Evolutionary conservation across 306 rosid species (phyloP), one percentile per base, ranked within the genome.

Genomic region (Acacia confusa): DNA sequence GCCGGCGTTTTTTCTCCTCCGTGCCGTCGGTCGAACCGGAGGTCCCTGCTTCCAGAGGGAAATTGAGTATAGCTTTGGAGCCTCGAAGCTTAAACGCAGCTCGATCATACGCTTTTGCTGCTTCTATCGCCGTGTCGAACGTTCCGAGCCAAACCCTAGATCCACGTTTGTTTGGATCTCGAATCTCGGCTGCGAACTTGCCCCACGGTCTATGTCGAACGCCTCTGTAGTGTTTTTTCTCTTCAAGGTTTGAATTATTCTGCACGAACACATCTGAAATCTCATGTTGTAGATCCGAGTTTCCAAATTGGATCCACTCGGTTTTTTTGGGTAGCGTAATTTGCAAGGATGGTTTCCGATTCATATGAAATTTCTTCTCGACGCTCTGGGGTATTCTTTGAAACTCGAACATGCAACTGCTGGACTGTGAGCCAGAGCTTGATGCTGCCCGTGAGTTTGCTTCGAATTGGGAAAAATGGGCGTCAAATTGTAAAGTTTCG

Each of bases 121-220:
- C 98, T 24, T 94, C 95, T 5, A 94, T 78, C 65, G 95, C 97
- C 6, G 92, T 83, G 16, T 94, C 92, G 76, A 89, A 94, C 0
- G 98, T 94, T 58, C 98, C 98, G 1, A 94, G 95, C 98, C 98
- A 92, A 3, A 92, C 92, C 66, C 98, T 81, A 0, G 98, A 87
- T 24, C 98, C 98, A 40, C 88, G 89, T 40, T 87, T 84, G 77
- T 87, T 92, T 41, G 98, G 98, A 74, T 92, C 98, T 0, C 97
- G 89, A 72, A 94, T 94, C 88, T 94, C 98, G 5, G 98, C 91
- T 0, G 98, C 98, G 85, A 67, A 94, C 44, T 94, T 94, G 1
- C 98, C 98, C 98, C 98, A 94, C 11, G 98, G 97, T 70, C 98
- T 40, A 32, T 73, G 91, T 11, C 98, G 86, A 43, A 94, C 97